phyloP scores from a whole-genome alignment of 208 protist species.

The Wallacemonas sp. region DNA sequence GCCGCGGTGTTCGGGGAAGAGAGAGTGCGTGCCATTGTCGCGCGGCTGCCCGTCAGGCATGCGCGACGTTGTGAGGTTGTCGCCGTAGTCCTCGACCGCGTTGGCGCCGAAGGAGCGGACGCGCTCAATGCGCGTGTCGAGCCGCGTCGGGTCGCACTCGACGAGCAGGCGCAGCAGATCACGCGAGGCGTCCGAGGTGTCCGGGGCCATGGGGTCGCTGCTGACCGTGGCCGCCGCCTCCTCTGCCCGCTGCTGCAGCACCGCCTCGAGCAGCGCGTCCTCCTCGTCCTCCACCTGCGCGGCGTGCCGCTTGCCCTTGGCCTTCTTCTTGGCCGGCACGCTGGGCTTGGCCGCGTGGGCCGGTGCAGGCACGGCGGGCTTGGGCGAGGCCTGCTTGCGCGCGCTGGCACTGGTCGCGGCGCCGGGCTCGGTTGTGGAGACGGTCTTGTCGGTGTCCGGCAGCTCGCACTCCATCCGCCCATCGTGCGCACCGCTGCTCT shows the following conservation, averaged over 20 bases:
- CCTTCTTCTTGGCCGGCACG: slow-evolving; percentile 28
- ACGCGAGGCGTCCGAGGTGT: neutral
- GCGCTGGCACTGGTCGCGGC: slow-evolving; percentile 20
- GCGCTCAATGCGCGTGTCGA: slow-evolving; percentile 75
- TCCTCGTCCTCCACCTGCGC: slow-evolving; percentile 63
- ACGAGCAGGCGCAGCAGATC: slow-evolving; percentile 51
- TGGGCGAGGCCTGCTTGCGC: neutral
- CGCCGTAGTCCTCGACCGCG: slow-evolving; percentile 83
- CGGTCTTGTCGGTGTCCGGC: neutral
- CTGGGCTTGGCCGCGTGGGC: neutral
- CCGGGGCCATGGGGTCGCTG: neutral
- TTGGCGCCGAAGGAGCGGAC: slow-evolving; percentile 71
- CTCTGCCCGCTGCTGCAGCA: slow-evolving; percentile 32
- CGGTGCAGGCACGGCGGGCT: neutral
- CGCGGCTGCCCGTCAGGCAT: slow-evolving; percentile 46
- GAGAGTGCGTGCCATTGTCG: slow-evolving; percentile 50
- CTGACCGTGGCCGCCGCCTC: slow-evolving; percentile 16
- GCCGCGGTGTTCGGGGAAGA: slow-evolving; percentile 65
- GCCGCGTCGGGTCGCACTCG: slow-evolving; percentile 53
- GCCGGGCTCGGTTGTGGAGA: neutral
- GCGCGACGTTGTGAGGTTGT: slow-evolving; percentile 51
- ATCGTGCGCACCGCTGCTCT: neutral
- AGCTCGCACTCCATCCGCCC: neutral
- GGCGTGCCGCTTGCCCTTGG: slow-evolving; percentile 36
- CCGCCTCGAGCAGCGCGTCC: slow-evolving; percentile 69